These are phyloP conservation scores for Capronia americana DNA, from an alignment of 2,329 filamentous ascomycete species.

Conservation along the genomic window DNA sequence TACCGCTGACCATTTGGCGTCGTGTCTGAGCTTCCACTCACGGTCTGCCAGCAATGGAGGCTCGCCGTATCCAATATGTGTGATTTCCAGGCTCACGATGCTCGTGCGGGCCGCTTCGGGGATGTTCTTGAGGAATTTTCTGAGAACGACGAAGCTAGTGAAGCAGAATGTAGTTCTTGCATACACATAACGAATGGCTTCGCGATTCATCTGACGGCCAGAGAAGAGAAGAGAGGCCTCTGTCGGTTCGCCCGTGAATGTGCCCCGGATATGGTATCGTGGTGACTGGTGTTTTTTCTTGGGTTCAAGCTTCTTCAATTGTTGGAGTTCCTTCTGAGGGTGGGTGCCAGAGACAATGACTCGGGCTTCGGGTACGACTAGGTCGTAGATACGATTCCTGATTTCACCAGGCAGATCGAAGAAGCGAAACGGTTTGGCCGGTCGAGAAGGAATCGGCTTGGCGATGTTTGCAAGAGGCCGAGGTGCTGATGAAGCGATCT, in stretches of 20 bases:
- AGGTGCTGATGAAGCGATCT: background rate
- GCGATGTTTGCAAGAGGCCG: background rate
- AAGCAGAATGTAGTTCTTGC: constrained; percentile 39
- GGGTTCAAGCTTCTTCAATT: constrained; percentile 23
- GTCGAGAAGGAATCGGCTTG: constrained; percentile 7
- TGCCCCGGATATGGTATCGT: constrained; percentile 29
- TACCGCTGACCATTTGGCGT: constrained; percentile 35
- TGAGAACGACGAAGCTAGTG: constrained; percentile 42
- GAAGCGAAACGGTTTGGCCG: constrained; percentile 61
- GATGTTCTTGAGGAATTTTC: constrained; percentile 47
- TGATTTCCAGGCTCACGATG: constrained; percentile 41
- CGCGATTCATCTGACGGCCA: constrained; percentile 38
- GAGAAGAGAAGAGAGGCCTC: constrained; percentile 32
- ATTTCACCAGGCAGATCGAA: constrained; percentile 72
- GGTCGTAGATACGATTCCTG: constrained; percentile 70
- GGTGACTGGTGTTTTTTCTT: constrained; percentile 28
- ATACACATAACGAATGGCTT: constrained; percentile 37
- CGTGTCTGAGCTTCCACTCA: constrained; percentile 35
- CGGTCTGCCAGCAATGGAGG: constrained; percentile 34
- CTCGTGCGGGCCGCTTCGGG: constrained; percentile 55
- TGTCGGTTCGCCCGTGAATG: constrained; percentile 16
- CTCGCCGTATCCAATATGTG: constrained; percentile 36
- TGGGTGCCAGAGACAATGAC: constrained; percentile 32
- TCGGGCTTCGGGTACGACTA: constrained; percentile 59
- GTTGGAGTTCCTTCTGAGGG: constrained; percentile 36